Evolutionary conservation across 805 yeast genomes (phyloP).

Genomic region (Metschnikowia cubensis): DNA sequence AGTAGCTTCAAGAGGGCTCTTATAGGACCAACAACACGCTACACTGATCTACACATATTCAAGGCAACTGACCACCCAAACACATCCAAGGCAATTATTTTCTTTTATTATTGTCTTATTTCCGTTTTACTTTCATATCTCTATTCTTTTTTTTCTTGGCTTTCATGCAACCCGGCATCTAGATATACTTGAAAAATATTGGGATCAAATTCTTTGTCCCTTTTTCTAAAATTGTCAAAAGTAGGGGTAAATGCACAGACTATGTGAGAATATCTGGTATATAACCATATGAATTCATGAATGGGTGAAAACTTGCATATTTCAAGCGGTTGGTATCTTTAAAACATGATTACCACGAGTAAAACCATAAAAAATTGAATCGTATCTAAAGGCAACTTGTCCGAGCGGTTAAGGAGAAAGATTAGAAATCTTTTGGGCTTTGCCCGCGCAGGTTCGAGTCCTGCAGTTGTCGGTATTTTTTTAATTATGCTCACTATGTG

Average conservation of each 20-base stretch:
- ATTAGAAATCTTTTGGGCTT: conserved; percentile 72
- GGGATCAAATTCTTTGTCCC: no score
- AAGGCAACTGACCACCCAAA: background rate
- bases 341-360: no score
- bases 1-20: background rate
- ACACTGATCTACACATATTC: no score
- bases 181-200: no score
- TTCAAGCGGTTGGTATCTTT: background rate
- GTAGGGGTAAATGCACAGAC: no score
- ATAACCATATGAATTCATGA: no score
- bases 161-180: no score
- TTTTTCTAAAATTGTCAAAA: no score
- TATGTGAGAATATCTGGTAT: no score
- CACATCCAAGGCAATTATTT: background rate
- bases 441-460: conserved; percentile 79
- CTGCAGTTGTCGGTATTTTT: conserved; percentile 62
- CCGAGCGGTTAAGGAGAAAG: conserved; percentile 79
- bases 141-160: no score
- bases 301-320: background rate
- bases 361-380: no score
- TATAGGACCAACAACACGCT: background rate
- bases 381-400: conserved; percentile 44
- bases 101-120: background rate
- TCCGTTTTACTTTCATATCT: no score
- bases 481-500: conserved; percentile 12